Evolutionary conservation across 805 yeast genomes (phyloP), one percentile per base, ranked within the genome.

Genomic region (Lipomyces sp.): DNA sequence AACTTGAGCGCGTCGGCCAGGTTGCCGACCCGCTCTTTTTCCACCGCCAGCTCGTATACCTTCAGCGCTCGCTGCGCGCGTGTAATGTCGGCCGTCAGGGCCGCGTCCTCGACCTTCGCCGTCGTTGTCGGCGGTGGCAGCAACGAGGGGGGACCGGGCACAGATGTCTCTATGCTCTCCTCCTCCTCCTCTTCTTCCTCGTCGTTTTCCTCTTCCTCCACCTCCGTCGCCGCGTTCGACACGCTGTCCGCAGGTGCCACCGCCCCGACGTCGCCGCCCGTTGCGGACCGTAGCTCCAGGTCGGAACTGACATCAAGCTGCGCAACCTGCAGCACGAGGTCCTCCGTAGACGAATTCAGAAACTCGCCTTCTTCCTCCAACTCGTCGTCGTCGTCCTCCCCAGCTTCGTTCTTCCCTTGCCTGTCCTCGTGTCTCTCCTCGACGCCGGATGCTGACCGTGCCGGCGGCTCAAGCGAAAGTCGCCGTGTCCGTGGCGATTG

Each of bases 1-100:
- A 70, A 76, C 43, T 72, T 77, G 24, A 86, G 80, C 1, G 96
- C 96, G 61, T 88, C 95, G n/a, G 86, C 76, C 79, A 88, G 75
- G 54, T 80, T 72, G 0, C 96, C 96, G 43, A 73, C 77, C 31
- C 76, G 70, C 67, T 89, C 96, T 62, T 82, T 82, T 42, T 75
- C 79, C 0, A 82, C 78, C 2, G 88, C 96, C 44, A 73, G 66
- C 59, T 84, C 88, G 70, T 86, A 88, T 21, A 78, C 68, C 45
- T 72, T 73, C 37, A 87, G 68, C 2, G 95, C 95, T 36, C 53
- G 19, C 37, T 55, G 50, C 4, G 53, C 49, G 4, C 51, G 41
- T 24, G 42, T 45, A 26, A 46, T 37, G 26, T 53, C 46, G 13
- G 40, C 39, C 41, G 70, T n/a, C n/a, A n/a, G n/a, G n/a, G n/a